Conservation (phyloP, 495 filamentous ascomycete genomes). For the Sabuloglossum arenarium region DNA sequence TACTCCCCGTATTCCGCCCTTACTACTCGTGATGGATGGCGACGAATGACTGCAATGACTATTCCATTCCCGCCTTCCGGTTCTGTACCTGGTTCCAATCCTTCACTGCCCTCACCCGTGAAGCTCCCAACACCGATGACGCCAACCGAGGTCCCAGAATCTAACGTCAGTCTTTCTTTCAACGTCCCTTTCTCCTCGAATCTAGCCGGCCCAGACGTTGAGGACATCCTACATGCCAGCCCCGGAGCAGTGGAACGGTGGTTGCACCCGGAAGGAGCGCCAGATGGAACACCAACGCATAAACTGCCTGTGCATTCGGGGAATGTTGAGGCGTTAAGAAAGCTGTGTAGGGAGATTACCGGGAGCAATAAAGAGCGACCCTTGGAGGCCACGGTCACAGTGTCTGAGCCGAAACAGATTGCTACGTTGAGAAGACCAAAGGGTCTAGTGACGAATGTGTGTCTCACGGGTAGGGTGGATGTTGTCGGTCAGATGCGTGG, state of each 20-base stretch:
- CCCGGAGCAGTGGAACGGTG: constrained; percentile 64
- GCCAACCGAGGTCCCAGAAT: constrained; percentile 17
- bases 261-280: constrained; percentile 73
- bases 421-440: constrained; percentile 43
- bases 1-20: not conserved
- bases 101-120: not conserved
- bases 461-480: constrained; percentile 66
- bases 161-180: constrained; percentile 48
- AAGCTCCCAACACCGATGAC: constrained; percentile 5
- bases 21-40: not conserved
- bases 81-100: not conserved
- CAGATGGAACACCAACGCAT: constrained; percentile 62
- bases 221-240: constrained; percentile 81
- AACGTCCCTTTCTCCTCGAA: constrained; percentile 89
- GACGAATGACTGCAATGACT: not conserved
- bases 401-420: constrained; percentile 59
- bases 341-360: constrained; percentile 57
- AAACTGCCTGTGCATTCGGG: constrained; percentile 72
- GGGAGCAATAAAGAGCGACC: constrained; percentile 39
- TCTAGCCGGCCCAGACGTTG: constrained; percentile 70
- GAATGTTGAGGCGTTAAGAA: constrained; percentile 59
- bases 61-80: not conserved
- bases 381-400: constrained; percentile 63
- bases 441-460: constrained; percentile 73
- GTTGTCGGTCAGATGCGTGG: constrained; percentile 67